phyloP scores from a whole-genome alignment of 768 basidiomycete genomes.

The Phlebiopsis gigantea region DNA sequence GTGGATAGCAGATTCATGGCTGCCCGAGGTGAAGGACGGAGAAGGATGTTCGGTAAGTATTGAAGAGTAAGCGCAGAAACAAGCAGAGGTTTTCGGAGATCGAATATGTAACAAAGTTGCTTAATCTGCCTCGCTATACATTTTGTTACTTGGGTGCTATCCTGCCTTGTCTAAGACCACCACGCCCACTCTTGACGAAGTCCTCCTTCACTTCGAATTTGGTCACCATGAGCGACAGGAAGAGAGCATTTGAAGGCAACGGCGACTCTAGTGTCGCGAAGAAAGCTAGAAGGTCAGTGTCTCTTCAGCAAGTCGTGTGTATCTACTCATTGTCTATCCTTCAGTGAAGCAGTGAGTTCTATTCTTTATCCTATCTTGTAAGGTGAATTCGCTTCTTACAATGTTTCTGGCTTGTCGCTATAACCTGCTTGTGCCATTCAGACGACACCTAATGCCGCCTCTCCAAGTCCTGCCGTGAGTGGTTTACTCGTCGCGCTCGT shows the following conservation, averaged over 20 bases:
- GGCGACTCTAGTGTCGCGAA: slow-evolving; percentile 45
- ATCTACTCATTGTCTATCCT: slow-evolving; percentile 18
- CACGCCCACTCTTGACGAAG: not conserved
- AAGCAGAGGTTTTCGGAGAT: not conserved
- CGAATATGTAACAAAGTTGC: not conserved
- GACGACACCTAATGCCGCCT: slow-evolving; percentile 45
- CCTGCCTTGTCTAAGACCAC: slow-evolving; percentile 1
- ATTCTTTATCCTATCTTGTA: slow-evolving; percentile 31
- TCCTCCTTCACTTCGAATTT: not conserved
- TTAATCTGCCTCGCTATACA: not conserved
- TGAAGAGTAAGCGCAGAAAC: not conserved
- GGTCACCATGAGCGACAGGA: slow-evolving; percentile 58
- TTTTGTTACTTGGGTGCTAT: not conserved
- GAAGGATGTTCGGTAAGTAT: not conserved
- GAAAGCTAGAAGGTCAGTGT: slow-evolving; percentile 62
- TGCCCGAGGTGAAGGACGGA: not conserved
- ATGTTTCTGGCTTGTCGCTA: slow-evolving; percentile 56
- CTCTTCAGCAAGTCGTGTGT: not conserved
- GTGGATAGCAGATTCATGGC: slow-evolving; percentile 28
- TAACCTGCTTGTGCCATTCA: slow-evolving; percentile 53
- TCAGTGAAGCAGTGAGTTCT: slow-evolving; percentile 70
- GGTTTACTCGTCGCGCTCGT: not conserved
- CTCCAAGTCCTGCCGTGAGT: slow-evolving; percentile 40
- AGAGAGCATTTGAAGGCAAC: slow-evolving; percentile 54
- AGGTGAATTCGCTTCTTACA: slow-evolving; percentile 68